Percentiles rank a stretch among this genome's conserved stretches.
These are phyloP conservation scores for Linaria vulgaris DNA, from an alignment of 257 asterid species.

Conservation along the genomic window DNA sequence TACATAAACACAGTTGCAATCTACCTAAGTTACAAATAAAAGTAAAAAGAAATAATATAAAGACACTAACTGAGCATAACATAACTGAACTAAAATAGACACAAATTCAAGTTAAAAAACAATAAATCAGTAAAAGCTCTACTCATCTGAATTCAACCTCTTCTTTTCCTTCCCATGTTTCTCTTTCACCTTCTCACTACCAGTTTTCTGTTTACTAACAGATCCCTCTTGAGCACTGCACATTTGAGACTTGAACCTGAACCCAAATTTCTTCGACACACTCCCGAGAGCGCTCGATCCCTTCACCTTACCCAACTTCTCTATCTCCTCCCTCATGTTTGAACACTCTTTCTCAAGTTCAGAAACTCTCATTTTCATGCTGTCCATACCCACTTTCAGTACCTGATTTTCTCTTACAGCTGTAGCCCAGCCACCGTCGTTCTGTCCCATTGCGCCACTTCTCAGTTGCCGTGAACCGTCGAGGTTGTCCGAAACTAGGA, in stretches of 20 bases:
- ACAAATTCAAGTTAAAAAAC: conserved; percentile 18
- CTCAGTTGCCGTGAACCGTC: conserved; percentile 89
- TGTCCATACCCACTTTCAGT: conserved; percentile 96
- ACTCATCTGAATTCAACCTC: conserved; percentile 40
- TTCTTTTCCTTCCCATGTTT: conserved; percentile 56
- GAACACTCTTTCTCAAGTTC: conserved; percentile 96
- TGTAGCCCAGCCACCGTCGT: conserved; percentile 70
- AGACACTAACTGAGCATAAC: conserved; percentile 17
- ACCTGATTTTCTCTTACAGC: conserved; percentile 94
- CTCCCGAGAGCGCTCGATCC: conserved; percentile 65
- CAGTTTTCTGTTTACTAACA: conserved; percentile 65
- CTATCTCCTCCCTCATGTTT: conserved; percentile 78
- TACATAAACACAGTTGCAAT: conserved; percentile 31
- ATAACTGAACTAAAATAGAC: conserved; percentile 21
- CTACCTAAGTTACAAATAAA: conserved; percentile 33
- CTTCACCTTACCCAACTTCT: conserved; percentile 70
- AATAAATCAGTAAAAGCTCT: conserved; percentile 10
- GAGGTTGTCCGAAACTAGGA: conserved; percentile 88
- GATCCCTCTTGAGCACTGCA: conserved; percentile 97
- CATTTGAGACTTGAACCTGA: conserved; percentile 83
- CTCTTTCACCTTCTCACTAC: conserved; percentile 50
- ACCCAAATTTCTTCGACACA: conserved; percentile 81
- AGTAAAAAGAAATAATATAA: neutral
- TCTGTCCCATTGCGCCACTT: conserved; percentile 63
- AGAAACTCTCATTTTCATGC: conserved; percentile 83